Evolutionary conservation across 2,329 filamentous ascomycete species (phyloP).

Genomic region (Colletotrichum sidae): DNA sequence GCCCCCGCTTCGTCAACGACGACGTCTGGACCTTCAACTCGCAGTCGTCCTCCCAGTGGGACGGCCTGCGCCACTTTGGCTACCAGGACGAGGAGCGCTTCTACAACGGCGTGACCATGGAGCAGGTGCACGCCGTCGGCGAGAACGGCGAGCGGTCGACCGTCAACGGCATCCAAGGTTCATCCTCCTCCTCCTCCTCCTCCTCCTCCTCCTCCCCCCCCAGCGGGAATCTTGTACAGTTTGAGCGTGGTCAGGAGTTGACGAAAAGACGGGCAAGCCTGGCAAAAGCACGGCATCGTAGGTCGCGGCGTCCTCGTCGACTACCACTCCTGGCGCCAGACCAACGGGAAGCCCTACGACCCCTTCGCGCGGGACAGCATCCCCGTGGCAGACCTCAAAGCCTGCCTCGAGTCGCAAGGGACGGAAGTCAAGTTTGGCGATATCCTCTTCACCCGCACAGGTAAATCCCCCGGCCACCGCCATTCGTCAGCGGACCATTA

Average conservation of each 20-base stretch:
- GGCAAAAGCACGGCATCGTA: slow-evolving; percentile 52
- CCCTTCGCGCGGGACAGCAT: slow-evolving; percentile 35
- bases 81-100: slow-evolving; percentile 51
- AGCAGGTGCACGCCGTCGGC: slow-evolving; percentile 62
- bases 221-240: no score
- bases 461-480: not conserved
- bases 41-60: slow-evolving; percentile 54
- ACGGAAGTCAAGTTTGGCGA: slow-evolving; percentile 56
- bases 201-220: not conserved
- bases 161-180: slow-evolving; percentile 38
- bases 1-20: slow-evolving; percentile 46
- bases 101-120: slow-evolving; percentile 45
- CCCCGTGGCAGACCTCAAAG: slow-evolving; percentile 33
- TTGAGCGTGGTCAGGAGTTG: not conserved
- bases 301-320: slow-evolving; percentile 65
- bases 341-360: slow-evolving; percentile 42
- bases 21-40: slow-evolving; percentile 50
- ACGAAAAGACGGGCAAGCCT: slow-evolving; percentile 16
- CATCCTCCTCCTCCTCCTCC: not conserved
- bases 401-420: slow-evolving; percentile 37
- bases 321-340: slow-evolving; percentile 58
- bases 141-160: slow-evolving; percentile 40
- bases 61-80: slow-evolving; percentile 52
- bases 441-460: slow-evolving; percentile 67
- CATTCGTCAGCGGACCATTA: not conserved